Evolutionary conservation across 2,329 filamentous ascomycete species (phyloP), one percentile per base, ranked within the genome.

Genomic region (Grosmannia clavigera): DNA sequence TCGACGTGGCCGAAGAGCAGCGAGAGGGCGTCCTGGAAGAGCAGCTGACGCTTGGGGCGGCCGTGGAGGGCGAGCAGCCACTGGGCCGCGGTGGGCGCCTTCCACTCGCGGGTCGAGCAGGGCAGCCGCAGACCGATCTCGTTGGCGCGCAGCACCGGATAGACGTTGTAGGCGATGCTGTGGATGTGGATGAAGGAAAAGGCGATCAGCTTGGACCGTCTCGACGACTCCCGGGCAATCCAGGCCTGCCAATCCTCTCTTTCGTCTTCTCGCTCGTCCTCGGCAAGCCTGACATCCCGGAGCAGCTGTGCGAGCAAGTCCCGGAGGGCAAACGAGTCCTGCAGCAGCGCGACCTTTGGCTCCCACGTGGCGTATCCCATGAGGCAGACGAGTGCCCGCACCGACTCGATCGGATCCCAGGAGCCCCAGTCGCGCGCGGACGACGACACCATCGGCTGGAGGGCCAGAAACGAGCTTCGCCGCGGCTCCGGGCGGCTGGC

Each of bases 341-440:
- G 74, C n/a, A 81, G 68, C 11, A 83, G 48, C 5, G 48, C 74
- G 58, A 81, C 78, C 22, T 76, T 77, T 63, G 82, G 81, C 64
- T 78, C 79, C 81, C 81, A 84, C 0, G 81, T 82, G 14, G 80
- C 80, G 67, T 82, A 78, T 0, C 80, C 80, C 60, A 81, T 82
- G n/a, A 83, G 72, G 3, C 80, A 68, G 11, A 79, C 65, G 29
- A 80, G 75, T 0, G 78, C 77, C 58, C 76, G 74, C 50, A 79
- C 76, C 7, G 77, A 73, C 64, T 78, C 75, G 71, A 78, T 76
- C 57, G 75, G 73, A 31, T 64, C 61, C 55, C 40, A 46, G 0
- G 57, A n/a, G 5, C 29, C 29, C 11, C 48, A 50, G 48, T 50
- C 22, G 11, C 48, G 48, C 1, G 22, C 22, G 11, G 53, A 29